Evolutionary conservation across 768 basidiomycete genomes (phyloP).

Genomic region (Royoungia palumana): DNA sequence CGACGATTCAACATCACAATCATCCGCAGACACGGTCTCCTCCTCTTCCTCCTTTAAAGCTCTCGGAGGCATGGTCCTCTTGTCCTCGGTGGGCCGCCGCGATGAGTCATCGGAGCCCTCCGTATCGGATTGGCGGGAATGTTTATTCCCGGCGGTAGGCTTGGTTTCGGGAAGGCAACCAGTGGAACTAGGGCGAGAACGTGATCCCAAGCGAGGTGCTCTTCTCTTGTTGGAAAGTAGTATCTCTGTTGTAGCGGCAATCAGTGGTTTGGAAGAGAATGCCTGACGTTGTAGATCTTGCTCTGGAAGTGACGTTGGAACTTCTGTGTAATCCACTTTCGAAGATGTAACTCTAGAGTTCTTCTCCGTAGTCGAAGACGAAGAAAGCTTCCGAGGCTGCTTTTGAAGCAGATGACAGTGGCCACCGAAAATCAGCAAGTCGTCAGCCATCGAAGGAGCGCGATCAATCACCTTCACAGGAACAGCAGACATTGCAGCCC

Average conservation of each 20-base stretch:
- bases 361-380: slow-evolving; percentile 11
- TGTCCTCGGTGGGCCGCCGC: slow-evolving; percentile 26
- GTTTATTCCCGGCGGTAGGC: slow-evolving; percentile 19
- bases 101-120: slow-evolving; percentile 21
- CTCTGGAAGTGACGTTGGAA: slow-evolving; percentile 61
- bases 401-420: background rate
- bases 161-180: slow-evolving; percentile 4
- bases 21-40: slow-evolving; percentile 40
- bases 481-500: background rate
- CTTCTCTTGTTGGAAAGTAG: slow-evolving; percentile 8
- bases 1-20: slow-evolving; percentile 34
- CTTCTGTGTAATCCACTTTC: slow-evolving; percentile 32
- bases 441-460: background rate
- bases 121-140: slow-evolving; percentile 22
- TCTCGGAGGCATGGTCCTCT: slow-evolving; percentile 15
- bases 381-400: slow-evolving; percentile 7
- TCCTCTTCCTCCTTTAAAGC: slow-evolving; percentile 35
- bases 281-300: slow-evolving; percentile 38
- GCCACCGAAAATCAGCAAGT: slow-evolving; percentile 7
- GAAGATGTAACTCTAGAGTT: slow-evolving; percentile 7
- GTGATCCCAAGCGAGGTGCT: background rate
- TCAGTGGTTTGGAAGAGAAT: slow-evolving; percentile 7
- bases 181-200: slow-evolving; percentile 1
- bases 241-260: background rate
- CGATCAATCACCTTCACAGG: slow-evolving; percentile 17